phyloP scores from a whole-genome alignment of 2,329 filamentous ascomycete genomes.

The Macroventuria anomochaeta region DNA sequence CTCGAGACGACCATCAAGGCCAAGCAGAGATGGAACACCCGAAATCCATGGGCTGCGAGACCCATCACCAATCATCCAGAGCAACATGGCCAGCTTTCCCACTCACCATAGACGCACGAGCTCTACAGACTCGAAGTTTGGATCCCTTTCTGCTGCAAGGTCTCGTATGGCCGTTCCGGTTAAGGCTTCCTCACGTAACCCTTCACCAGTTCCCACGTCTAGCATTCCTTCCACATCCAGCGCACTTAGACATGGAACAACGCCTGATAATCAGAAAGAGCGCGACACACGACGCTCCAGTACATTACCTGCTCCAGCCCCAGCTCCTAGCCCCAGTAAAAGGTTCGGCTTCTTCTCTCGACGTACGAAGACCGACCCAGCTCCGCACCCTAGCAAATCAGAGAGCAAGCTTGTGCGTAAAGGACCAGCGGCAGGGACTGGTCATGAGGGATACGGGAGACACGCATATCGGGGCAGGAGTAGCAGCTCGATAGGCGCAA shows the following conservation, averaged over 20 bases:
- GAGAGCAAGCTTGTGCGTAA: conserved; percentile 65
- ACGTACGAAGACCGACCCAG: conserved; percentile 69
- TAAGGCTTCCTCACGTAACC: conserved; percentile 47
- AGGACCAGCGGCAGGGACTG: conserved; percentile 89
- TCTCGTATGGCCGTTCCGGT: conserved; percentile 35
- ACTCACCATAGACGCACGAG: conserved; percentile 59
- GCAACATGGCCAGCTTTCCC: conserved; percentile 59
- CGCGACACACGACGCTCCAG: conserved; percentile 40
- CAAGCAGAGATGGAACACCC: conserved; percentile 55
- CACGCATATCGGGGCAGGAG: conserved; percentile 71
- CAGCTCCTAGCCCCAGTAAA: conserved; percentile 59
- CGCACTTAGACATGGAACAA: conserved; percentile 38
- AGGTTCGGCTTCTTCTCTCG: conserved; percentile 81
- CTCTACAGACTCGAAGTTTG: conserved; percentile 53
- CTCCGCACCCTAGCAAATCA: conserved; percentile 61
- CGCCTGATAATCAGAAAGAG: conserved; percentile 51
- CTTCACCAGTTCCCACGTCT: conserved; percentile 48
- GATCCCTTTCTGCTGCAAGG: conserved; percentile 23
- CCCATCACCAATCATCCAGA: conserved; percentile 62
- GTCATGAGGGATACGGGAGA: conserved; percentile 83
- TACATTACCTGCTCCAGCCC: conserved; percentile 55
- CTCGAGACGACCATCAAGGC: conserved; percentile 54
- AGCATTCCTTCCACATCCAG: conserved; percentile 32
- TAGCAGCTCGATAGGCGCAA: conserved; percentile 61
- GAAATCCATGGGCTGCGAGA: conserved; percentile 53